Evolutionary conservation across 2,329 filamentous ascomycete species (phyloP).

Genomic region (Nannizzia gypsea): DNA sequence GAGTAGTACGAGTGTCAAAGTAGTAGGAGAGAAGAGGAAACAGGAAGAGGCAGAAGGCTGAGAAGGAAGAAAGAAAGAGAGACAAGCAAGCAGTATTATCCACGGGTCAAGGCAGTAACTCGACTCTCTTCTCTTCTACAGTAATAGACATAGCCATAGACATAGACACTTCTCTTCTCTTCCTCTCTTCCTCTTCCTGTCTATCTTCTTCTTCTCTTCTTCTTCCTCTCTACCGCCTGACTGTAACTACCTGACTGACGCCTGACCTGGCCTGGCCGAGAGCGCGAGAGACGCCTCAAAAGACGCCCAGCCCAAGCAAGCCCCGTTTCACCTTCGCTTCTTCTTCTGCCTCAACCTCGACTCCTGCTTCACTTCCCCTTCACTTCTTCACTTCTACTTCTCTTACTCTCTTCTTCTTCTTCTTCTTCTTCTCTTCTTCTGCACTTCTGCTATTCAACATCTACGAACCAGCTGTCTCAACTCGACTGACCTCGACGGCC

Average conservation of each 20-base stretch:
- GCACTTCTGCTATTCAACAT: neutral
- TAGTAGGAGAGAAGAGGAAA: neutral
- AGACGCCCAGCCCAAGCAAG: slow-evolving; percentile 1
- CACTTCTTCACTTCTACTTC: neutral
- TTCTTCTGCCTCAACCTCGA: neutral
- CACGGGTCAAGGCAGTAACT: too few species aligned
- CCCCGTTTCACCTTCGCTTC: neutral
- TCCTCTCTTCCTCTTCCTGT: neutral
- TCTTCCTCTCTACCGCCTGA: neutral
- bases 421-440: neutral
- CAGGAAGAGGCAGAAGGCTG: neutral
- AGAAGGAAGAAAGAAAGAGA: neutral
- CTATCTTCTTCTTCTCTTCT: neutral
- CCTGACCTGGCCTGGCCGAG: neutral
- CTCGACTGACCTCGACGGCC: neutral
- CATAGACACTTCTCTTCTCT: neutral
- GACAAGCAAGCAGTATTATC: too few species aligned
- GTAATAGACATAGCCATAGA: too few species aligned
- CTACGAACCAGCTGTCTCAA: neutral
- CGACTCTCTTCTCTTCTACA: slow-evolving; percentile 9
- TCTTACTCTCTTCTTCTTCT: neutral
- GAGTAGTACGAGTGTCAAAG: neutral
- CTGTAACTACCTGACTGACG: neutral
- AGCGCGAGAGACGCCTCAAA: neutral
- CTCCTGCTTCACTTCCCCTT: neutral